These are phyloP conservation scores for Mycosphaerella sp. DNA, from an alignment of 2,329 filamentous ascomycete genomes.

Conservation along the genomic window DNA sequence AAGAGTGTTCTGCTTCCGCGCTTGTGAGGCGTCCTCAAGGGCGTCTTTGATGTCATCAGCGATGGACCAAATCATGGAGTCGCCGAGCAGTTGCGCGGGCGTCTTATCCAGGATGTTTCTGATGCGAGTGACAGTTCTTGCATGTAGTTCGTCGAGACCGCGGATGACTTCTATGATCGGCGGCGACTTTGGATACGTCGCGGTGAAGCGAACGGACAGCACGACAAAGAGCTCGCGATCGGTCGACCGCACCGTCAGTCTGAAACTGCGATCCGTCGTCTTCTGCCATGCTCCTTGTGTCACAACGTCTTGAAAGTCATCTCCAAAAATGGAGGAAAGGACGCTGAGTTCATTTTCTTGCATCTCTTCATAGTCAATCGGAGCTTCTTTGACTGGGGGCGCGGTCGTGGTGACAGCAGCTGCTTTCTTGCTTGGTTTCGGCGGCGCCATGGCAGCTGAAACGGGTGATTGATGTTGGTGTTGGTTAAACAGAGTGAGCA, in stretches of 20 bases:
- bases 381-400: slow-evolving; percentile 21
- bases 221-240: slow-evolving; percentile 65
- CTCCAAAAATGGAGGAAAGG: slow-evolving; percentile 78
- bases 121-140: slow-evolving; percentile 64
- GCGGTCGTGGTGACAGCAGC: slow-evolving; percentile 15
- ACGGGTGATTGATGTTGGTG: background rate
- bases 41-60: slow-evolving; percentile 58
- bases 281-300: slow-evolving; percentile 71
- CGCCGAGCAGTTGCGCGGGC: slow-evolving; percentile 57
- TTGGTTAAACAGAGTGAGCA: slow-evolving; percentile 1
- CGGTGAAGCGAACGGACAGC: slow-evolving; percentile 73
- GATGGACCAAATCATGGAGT: slow-evolving; percentile 60
- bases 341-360: slow-evolving; percentile 85
- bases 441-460: slow-evolving; percentile 39
- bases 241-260: slow-evolving; percentile 67
- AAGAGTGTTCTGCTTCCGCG: slow-evolving; percentile 65
- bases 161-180: slow-evolving; percentile 63
- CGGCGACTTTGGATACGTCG: slow-evolving; percentile 81
- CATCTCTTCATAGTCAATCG: slow-evolving; percentile 68
- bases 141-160: slow-evolving; percentile 57
- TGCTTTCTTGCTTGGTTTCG: slow-evolving; percentile 41
- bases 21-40: slow-evolving; percentile 77
- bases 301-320: slow-evolving; percentile 74
- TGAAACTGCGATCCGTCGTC: slow-evolving; percentile 74
- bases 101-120: slow-evolving; percentile 62